Conservation (phyloP, 257 asterid genomes). For the Datura wrightii region DNA sequence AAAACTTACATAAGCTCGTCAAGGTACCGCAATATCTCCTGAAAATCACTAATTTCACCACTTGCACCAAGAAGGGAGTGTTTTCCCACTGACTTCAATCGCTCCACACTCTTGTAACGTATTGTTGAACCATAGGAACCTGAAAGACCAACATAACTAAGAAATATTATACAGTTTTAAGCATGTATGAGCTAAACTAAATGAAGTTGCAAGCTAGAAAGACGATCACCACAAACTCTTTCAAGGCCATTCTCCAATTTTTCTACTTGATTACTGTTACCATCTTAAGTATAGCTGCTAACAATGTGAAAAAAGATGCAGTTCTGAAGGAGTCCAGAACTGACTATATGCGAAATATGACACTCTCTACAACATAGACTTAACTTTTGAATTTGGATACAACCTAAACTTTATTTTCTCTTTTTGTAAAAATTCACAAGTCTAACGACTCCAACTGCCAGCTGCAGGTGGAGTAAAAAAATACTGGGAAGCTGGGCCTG, state of each 20-base stretch:
- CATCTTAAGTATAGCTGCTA: neutral
- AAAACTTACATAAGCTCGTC: slow-evolving; percentile 77
- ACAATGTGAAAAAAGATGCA: neutral
- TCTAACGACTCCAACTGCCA: neutral
- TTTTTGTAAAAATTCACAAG: neutral
- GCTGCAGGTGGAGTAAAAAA: neutral
- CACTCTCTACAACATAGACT: neutral
- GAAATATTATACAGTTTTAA: neutral
- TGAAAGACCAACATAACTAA: slow-evolving; percentile 33
- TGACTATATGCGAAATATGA: neutral
- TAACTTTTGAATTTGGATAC: neutral
- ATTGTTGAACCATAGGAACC: slow-evolving; percentile 96
- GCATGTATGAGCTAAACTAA: neutral
- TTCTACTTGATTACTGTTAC: neutral
- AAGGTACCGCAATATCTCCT: slow-evolving; percentile 82
- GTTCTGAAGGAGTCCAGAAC: neutral
- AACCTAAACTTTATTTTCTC: neutral
- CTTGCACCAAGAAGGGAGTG: slow-evolving; percentile 96
- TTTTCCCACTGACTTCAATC: slow-evolving; percentile 84
- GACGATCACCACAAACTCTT: neutral
- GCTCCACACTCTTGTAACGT: slow-evolving; percentile 89
- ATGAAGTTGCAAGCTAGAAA: neutral
- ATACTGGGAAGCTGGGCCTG: neutral
- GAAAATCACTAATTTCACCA: slow-evolving; percentile 96
- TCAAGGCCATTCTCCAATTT: neutral